These are phyloP conservation scores for Fraxinus xanthoxyloides DNA, from an alignment of 305 asterid species.

Conservation along the genomic window DNA sequence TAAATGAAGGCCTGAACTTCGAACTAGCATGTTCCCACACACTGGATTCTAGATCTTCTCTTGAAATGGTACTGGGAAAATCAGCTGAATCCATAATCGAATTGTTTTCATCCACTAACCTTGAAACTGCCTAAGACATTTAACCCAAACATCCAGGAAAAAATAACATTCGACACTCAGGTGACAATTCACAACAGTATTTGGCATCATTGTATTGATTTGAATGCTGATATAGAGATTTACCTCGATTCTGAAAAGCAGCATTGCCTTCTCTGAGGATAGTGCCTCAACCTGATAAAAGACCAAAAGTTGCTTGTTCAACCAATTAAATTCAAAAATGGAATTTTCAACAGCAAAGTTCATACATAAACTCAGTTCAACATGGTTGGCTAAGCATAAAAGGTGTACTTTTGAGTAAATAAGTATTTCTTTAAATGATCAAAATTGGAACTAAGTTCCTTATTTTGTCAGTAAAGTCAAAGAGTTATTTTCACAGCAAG, in stretches of 20 bases:
- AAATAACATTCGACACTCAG: neutral
- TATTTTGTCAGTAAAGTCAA: neutral
- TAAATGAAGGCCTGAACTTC: constrained; percentile 49
- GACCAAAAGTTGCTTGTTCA: constrained; percentile 17
- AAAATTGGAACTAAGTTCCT: neutral
- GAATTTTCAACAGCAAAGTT: neutral
- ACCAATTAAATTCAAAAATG: constrained; percentile 10
- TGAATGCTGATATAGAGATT: constrained; percentile 15
- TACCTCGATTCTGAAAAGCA: constrained; percentile 78
- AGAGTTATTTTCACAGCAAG: neutral
- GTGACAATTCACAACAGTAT: neutral
- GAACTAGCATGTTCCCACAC: constrained; percentile 45
- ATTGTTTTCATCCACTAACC: constrained; percentile 58
- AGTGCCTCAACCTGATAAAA: constrained; percentile 75
- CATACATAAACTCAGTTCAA: neutral
- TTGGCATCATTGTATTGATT: constrained; percentile 12
- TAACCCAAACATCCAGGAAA: constrained; percentile 13
- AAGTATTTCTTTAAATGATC: neutral
- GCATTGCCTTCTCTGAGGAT: constrained; percentile 82
- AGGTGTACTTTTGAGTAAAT: neutral
- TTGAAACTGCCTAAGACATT: constrained; percentile 63
- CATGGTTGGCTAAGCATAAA: neutral
- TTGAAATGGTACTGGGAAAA: constrained; percentile 47
- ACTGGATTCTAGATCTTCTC: constrained; percentile 53
- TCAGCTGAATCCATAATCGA: constrained; percentile 37